Base-by-base conservation (phyloP, 352 stramenopile genomes). In the Globisporangium polare region DNA sequence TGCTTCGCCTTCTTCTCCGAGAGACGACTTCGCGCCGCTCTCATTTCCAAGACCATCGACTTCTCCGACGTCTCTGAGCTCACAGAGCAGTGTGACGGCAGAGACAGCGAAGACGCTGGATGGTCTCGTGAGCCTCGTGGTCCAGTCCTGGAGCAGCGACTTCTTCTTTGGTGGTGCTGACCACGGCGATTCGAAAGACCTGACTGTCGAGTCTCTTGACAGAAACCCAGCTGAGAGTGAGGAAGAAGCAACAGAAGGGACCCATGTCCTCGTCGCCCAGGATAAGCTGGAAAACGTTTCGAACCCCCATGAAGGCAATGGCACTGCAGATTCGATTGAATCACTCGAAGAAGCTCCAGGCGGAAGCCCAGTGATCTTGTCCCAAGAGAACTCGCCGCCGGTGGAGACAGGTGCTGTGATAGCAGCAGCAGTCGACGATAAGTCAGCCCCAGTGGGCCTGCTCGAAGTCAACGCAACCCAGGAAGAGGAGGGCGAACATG, bases 51-150 rank as follows among this genome's bases (percentile, higher is more conserved):
- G 5, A 3, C 27, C 5, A 6, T 3, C 37, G 26, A 13, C 35
- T 41, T 35, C 15, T 35, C 27, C n/a, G 8, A 43, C 17, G 51
- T 43, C 58, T 29, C 39, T 45, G 24, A 60, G 51, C 29, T 60
- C 51, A 6, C 20, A 27, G 24, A 66, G 60, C 8, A 66, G 60
- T 9, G 39, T 53, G 13, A 51, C 53, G 9, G 43, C 35, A 39
- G 61, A 67, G 37, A 67, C 61, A 15, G 53, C 61, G 1, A 58
- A 62, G 20, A 57, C 61, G 24, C 33, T 67, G 20, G 53, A 67
- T 49, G 46, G 61, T 15, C 61, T 67, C 53, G 61, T 67, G 53
- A 67, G 61, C 31, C 53, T 67, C 10, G 61, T 67, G 3, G 61
- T 67, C 2, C 61, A 62, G 26, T 67, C 61, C 15, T 67, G 61